Percentiles rank a stretch among this genome's conserved stretches.
These are phyloP conservation scores for Kluyveromyces siamensis DNA, from an alignment of 805 yeast genomes.

Conservation along the genomic window DNA sequence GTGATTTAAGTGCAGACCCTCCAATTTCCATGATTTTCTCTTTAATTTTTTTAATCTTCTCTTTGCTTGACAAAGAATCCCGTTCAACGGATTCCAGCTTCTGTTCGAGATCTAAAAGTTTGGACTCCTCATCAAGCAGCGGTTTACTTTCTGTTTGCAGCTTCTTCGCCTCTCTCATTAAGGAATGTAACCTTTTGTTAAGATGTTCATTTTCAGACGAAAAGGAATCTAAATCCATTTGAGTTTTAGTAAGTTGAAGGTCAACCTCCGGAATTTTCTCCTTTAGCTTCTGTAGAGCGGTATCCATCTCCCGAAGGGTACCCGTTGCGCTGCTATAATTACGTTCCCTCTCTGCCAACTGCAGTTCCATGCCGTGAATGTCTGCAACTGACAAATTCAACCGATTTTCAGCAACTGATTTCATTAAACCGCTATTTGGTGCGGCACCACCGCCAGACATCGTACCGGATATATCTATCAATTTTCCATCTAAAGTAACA, in stretches of 20 bases:
- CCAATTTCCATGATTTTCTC: slow-evolving; percentile 84
- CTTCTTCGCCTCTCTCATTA: slow-evolving; percentile 14
- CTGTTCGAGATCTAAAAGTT: slow-evolving; percentile 27
- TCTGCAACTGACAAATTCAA: slow-evolving; percentile 40
- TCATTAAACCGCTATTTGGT: slow-evolving; percentile 71
- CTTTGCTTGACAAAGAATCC: slow-evolving; percentile 43
- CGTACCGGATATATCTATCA: slow-evolving; percentile 90
- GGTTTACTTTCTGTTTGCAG: slow-evolving; percentile 28
- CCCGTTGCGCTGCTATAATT: slow-evolving; percentile 40
- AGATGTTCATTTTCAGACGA: slow-evolving; percentile 44
- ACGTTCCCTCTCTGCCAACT: slow-evolving; percentile 44
- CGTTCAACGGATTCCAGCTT: slow-evolving; percentile 40
- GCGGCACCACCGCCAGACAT: slow-evolving; percentile 92
- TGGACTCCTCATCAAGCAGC: slow-evolving; percentile 29
- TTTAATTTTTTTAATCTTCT: slow-evolving; percentile 51
- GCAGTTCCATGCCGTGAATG: slow-evolving; percentile 42
- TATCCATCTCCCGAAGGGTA: slow-evolving; percentile 50
- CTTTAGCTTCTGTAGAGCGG: slow-evolving; percentile 46
- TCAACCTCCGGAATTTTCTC: slow-evolving; percentile 68
- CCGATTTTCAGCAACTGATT: slow-evolving; percentile 30
- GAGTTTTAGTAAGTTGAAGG: slow-evolving; percentile 44
- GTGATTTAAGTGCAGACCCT: slow-evolving; percentile 74
- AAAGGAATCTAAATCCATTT: slow-evolving; percentile 57
- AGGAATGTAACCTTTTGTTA: slow-evolving; percentile 34
- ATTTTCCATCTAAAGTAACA: slow-evolving; percentile 85